A percentile compares a stretch with the other conserved stretches of the same genome.
These are phyloP conservation scores for Litsea cubeba DNA, from an alignment of 164 flowering plant species.

Conservation along the genomic window DNA sequence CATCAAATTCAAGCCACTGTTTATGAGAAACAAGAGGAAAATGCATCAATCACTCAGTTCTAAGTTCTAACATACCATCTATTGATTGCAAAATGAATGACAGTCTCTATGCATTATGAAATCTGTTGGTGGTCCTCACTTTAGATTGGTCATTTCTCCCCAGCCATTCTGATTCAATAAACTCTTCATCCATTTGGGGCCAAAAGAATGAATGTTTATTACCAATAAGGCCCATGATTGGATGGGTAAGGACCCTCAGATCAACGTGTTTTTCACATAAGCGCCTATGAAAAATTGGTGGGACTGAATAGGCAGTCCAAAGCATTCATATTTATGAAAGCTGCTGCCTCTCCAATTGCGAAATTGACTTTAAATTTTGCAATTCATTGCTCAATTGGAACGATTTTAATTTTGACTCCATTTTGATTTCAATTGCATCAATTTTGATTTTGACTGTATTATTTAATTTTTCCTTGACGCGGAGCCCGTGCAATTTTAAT, in stretches of 20 bases:
- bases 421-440: too few species aligned
- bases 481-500: too few species aligned
- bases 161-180: background rate
- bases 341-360: too few species aligned
- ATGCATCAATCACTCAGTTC: background rate
- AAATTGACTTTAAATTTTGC: too few species aligned
- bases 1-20: background rate
- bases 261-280: background rate
- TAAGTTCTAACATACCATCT: background rate
- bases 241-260: background rate
- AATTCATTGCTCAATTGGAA: too few species aligned
- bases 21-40: background rate
- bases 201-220: background rate
- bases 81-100: too few species aligned
- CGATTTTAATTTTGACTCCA: too few species aligned
- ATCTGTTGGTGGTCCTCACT: background rate
- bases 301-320: background rate
- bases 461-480: too few species aligned
- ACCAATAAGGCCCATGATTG: background rate
- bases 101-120: background rate
- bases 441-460: too few species aligned
- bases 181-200: background rate
- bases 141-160: background rate
- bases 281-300: background rate
- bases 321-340: too few species aligned